A percentile compares a stretch with the other conserved stretches of the same genome.
These are phyloP conservation scores for Penicillium sp. DNA, from an alignment of 2,329 filamentous ascomycete species.

Conservation along the genomic window DNA sequence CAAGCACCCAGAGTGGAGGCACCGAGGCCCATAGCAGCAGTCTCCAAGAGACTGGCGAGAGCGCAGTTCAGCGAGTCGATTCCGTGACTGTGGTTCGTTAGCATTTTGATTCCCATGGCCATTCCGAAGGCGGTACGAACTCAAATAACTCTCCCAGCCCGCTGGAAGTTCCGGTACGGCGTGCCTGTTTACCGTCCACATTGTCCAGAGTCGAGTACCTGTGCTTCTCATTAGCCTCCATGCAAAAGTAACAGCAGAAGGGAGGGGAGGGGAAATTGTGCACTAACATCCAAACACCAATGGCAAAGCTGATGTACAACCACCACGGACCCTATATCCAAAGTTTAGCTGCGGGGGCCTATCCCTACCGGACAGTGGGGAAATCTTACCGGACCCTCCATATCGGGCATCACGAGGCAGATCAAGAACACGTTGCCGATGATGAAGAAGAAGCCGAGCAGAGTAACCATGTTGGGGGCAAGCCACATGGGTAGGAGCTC, in stretches of 20 bases:
- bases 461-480: conserved; percentile 95
- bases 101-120: conserved; percentile 20
- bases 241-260: not conserved
- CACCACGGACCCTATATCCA: conserved; percentile 73
- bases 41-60: conserved; percentile 85
- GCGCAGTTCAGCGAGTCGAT: conserved; percentile 99
- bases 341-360: conserved; percentile 13
- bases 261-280: not conserved
- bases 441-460: conserved; percentile 94
- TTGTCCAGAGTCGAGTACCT: conserved; percentile 96
- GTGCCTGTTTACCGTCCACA: conserved; percentile 95
- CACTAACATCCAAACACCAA: conserved; percentile 87
- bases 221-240: conserved; percentile 17
- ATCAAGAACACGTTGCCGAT: conserved; percentile 78
- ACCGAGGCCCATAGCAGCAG: conserved; percentile 89
- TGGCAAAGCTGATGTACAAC: conserved; percentile 94
- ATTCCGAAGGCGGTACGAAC: conserved; percentile 46
- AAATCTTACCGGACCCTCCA: conserved; percentile 75
- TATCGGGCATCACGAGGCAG: conserved; percentile 82
- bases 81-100: conserved; percentile 66
- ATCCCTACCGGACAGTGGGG: not conserved
- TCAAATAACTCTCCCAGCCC: conserved; percentile 96
- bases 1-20: conserved; percentile 83
- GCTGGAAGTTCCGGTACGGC: conserved; percentile 91
- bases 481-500: conserved; percentile 93